Evolutionary conservation across 257 asterid genomes (phyloP), one percentile per base, ranked within the genome.

Genomic region (Leonotis leonurus): DNA sequence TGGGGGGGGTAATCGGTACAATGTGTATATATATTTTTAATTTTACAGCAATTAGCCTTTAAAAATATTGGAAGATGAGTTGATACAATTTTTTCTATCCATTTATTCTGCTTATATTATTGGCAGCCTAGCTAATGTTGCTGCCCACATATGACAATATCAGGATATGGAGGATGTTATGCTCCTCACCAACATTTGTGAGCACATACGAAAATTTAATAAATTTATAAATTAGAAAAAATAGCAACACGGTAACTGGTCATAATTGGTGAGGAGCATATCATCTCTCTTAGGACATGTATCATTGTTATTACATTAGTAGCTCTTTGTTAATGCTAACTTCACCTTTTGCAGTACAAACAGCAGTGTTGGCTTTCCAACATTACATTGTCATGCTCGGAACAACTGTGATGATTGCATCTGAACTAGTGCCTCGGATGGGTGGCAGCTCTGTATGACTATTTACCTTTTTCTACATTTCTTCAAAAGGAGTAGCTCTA

Each of bases 321-420:
- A 22, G 59, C 11, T 53, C 30, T 52, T 21, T 4, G 9, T 35
- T 72, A 49, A 56, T 18, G 25, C 29, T 40, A 41, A 48, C 27
- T 68, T 30, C 11, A 8, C 43, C 24, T 67, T 39, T 67, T 87
- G 80, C 90, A 93, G 99, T 81, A 6, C 95, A 83, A 77, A 82
- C 94, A 46, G 79, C 55, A 44, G 39, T 79, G 30, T 78, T 93
- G 62, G 97, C 81, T 39, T 93, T 89, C 79, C 99, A 93, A 63
- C 99, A 93, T 72, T 93, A 82, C 78, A 78, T 93, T 8, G 99
- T 93, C 44, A 89, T 93, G 99, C 99, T 93, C 48, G 99, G 99
- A 70, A 82, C 90, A 16, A 82, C 91, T 12, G 97, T 93, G 45
- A 76, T 93, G 94, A 77, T 89, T 58, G 90, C 95, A 57, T 74